Evolutionary conservation across 768 basidiomycete genomes (phyloP), one percentile per base, ranked within the genome.

Genomic region (Leccinum longicurvipes): DNA sequence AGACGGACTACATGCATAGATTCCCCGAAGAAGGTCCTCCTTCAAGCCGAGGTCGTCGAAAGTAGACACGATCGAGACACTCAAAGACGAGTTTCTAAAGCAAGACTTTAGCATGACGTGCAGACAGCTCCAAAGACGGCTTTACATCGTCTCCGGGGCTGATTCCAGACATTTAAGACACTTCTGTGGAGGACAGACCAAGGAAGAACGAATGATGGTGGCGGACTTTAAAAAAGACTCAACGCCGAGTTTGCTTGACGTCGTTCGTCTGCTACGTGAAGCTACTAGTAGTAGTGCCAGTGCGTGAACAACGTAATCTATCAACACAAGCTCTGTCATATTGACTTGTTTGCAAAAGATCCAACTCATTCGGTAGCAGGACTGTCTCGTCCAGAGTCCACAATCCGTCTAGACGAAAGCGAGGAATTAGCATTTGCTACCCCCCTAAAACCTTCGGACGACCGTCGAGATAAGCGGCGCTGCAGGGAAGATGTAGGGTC

Each of bases 1-100:
- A 51, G 36, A 76, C 84, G 53, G 57, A 92, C 96, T 96, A 79
- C 98, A 98, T 55, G 94, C 96, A 75, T 98, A 98, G 71, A 99
- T 91, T 64, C 97, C 97, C 63, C 97, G 87, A 54, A 98, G 75
- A 51, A 99, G 84, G 73, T 98, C 93, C 67, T 93, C 90, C 78
- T 98, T 98, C 69, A 99, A 75, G 64, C 88, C 82, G 45, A 93
- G 83, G 77, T 93, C 91, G 67, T 93, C 91, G 67, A 93, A 93
- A 6, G 91, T 92, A 47, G 89, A 91, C 63, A 96, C 82, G 45
- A 91, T 90, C 27, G 88, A 86, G 61, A 97, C 86, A 95, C 75
- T 96, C 94, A 63, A 96, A 96, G 4, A 95, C 86, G 59, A 95
- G 86, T 89, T 94, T 94, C 83, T 92, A 63, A 0, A 15, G 15